A percentile compares a stretch with the other conserved stretches of the same genome.
Evolutionary conservation across 2,329 filamentous ascomycete species (phyloP).

Genomic region (Massarina eburnea): DNA sequence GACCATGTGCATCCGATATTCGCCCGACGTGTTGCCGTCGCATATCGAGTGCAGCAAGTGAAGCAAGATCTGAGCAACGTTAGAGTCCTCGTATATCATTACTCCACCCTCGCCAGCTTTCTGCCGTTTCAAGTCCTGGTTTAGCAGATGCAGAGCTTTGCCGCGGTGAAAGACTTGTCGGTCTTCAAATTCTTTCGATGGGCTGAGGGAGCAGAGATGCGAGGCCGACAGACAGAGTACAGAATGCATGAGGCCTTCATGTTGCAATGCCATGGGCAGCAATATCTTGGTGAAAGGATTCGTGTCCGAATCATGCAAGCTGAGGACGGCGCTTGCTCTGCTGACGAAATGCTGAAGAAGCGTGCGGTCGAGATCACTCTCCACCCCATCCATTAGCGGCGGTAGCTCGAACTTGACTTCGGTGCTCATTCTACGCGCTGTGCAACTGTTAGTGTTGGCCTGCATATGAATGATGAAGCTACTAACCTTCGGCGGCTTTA

Average conservation of each 20-base stretch:
- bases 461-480: background rate
- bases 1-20: conserved; percentile 78
- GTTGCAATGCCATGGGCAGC: conserved; percentile 76
- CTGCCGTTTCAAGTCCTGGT: conserved; percentile 43
- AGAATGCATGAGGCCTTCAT: conserved; percentile 87
- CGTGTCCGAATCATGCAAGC: conserved; percentile 71
- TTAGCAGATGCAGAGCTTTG: conserved; percentile 54
- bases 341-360: conserved; percentile 84
- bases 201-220: conserved; percentile 61
- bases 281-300: conserved; percentile 87
- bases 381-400: conserved; percentile 74
- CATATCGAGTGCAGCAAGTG: conserved; percentile 64
- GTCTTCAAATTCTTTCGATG: conserved; percentile 54
- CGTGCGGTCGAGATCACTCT: conserved; percentile 75
- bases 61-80: conserved; percentile 62
- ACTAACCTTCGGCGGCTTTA: conserved; percentile 64
- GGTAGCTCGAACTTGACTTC: conserved; percentile 52
- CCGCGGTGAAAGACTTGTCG: conserved; percentile 49
- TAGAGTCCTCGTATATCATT: conserved; percentile 55
- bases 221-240: conserved; percentile 81
- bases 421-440: conserved; percentile 37
- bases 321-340: conserved; percentile 77
- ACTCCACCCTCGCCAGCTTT: conserved; percentile 39
- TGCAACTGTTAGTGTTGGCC: conserved; percentile 17
- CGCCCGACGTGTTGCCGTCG: conserved; percentile 63